A percentile compares a stretch with the other conserved stretches of the same genome.
These are phyloP conservation scores for Beta macrorhiza DNA, from an alignment of 179 eudicot genomes.

Conservation along the genomic window DNA sequence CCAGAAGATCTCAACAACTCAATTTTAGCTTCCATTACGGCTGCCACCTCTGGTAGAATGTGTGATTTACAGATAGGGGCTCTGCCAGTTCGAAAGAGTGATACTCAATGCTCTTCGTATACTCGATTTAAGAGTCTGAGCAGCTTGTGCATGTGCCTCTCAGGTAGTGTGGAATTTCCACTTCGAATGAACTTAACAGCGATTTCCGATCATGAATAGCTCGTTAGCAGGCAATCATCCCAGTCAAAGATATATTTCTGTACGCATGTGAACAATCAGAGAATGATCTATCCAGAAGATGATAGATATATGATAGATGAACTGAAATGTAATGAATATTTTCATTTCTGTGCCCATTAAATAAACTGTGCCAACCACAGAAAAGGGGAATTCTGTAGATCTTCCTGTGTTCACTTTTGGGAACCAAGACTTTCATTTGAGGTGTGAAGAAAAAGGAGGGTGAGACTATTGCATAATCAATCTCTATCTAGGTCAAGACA, in stretches of 20 bases:
- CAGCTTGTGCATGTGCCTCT: constrained; percentile 19
- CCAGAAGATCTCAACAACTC: constrained; percentile 12
- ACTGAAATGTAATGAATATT: neutral
- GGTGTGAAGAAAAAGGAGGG: no score
- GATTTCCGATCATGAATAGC: constrained; percentile 6
- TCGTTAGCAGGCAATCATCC: constrained; percentile 1
- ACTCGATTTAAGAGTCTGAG: neutral
- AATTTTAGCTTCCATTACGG: constrained; percentile 13
- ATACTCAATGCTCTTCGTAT: constrained; percentile 1
- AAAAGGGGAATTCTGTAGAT: no score
- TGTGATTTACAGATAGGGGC: constrained; percentile 18
- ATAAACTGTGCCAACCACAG: neutral
- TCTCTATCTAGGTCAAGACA: no score
- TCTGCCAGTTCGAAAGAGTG: neutral
- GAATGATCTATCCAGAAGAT: neutral
- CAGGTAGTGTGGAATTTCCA: neutral
- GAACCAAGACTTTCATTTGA: neutral
- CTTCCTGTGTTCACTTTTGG: neutral
- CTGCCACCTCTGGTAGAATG: constrained; percentile 13
- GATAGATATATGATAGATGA: neutral
- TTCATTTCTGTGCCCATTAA: neutral
- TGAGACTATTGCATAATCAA: no score
- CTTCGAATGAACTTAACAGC: neutral
- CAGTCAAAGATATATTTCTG: constrained; percentile 8
- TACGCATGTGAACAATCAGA: constrained; percentile 6